Conservation (phyloP, 306 rosid species). For the Quercus variabilis region DNA sequence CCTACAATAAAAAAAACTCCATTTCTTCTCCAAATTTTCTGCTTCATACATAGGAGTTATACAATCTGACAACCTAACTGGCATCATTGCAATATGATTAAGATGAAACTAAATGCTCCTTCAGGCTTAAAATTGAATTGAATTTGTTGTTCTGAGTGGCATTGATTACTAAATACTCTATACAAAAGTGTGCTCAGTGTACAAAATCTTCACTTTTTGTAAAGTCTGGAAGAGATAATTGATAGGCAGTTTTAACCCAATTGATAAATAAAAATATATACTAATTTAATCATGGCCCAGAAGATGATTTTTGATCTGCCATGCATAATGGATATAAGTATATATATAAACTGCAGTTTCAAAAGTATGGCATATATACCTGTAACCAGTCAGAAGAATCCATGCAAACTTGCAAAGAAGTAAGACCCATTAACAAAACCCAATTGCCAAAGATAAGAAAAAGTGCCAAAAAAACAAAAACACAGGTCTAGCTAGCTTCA, state of each 20-base stretch:
- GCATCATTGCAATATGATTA: background rate
- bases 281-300: background rate
- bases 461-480: background rate
- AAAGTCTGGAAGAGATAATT: too few relatives aligned
- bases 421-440: slow-evolving; percentile 60
- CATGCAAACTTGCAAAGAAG: slow-evolving; percentile 89
- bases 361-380: slow-evolving; percentile 40
- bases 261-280: background rate
- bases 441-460: background rate
- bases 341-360: background rate
- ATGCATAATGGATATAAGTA: background rate
- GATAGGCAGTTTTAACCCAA: too few relatives aligned
- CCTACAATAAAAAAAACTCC: background rate
- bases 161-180: background rate
- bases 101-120: background rate
- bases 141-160: background rate
- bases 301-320: background rate
- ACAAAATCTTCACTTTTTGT: too few relatives aligned
- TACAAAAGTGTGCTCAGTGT: too few relatives aligned
- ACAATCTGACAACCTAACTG: background rate
- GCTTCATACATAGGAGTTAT: background rate
- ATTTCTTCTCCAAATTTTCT: background rate
- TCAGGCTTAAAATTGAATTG: background rate
- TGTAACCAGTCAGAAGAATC: slow-evolving; percentile 95
- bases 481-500: background rate